Evolutionary conservation across 2,329 filamentous ascomycete species (phyloP).

Genomic region (Fusarium staphyleae): DNA sequence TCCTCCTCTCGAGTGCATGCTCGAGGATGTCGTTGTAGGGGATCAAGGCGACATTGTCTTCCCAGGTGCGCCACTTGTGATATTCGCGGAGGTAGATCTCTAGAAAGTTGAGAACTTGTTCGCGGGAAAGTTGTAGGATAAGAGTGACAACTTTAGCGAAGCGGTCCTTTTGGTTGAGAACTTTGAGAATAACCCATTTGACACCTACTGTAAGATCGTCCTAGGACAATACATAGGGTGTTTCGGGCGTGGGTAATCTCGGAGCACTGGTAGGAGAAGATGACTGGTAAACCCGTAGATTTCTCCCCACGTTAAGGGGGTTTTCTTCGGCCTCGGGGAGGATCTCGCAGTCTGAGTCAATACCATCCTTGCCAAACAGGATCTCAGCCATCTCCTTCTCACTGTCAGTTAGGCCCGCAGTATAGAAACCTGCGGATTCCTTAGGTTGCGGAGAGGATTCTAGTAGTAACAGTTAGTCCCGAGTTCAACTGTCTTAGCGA

Average conservation of each 20-base stretch:
- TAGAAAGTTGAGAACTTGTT: constrained; percentile 37
- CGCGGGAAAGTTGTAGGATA: constrained; percentile 29
- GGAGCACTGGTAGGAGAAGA: background rate
- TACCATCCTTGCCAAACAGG: constrained; percentile 10
- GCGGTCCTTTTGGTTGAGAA: constrained; percentile 26
- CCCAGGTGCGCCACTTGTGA: constrained; percentile 29
- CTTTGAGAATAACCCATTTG: constrained; percentile 39
- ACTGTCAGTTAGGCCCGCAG: background rate
- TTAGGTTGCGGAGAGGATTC: too few relatives aligned
- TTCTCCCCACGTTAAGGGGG: background rate
- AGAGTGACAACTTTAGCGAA: constrained; percentile 30
- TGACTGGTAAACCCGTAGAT: background rate
- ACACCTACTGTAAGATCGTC: constrained; percentile 36
- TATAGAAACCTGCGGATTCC: background rate
- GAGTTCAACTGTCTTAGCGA: too few relatives aligned
- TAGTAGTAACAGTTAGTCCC: too few relatives aligned
- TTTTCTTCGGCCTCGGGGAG: background rate
- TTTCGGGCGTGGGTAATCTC: background rate
- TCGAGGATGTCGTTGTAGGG: constrained; percentile 13
- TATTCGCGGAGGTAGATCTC: constrained; percentile 32
- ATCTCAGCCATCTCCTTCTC: constrained; percentile 2
- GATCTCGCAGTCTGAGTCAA: constrained; percentile 23
- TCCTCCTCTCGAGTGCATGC: constrained; percentile 13
- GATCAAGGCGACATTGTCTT: constrained; percentile 21
- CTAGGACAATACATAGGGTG: constrained; percentile 25